These are phyloP conservation scores for Trypanosoma lewisi DNA, from an alignment of 208 protist genomes.

Conservation along the genomic window DNA sequence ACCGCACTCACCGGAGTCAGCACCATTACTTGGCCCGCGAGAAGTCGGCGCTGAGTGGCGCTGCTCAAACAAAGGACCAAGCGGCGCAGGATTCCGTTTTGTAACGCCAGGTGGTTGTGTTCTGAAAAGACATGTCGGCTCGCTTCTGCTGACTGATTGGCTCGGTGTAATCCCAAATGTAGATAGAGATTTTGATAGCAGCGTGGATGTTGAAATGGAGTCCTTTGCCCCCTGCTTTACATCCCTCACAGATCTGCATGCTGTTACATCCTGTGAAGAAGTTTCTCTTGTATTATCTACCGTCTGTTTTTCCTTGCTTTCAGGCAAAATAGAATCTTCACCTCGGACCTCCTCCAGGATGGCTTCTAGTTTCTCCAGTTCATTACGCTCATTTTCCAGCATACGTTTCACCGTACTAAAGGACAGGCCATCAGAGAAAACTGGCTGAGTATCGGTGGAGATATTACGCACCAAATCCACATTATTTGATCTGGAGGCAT, in stretches of 20 bases:
- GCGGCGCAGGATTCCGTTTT: neutral
- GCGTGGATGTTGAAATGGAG: neutral
- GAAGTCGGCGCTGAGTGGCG: no score
- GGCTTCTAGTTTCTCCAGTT: slow-evolving; percentile 8
- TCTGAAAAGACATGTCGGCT: neutral
- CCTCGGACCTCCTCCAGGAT: slow-evolving; percentile 7
- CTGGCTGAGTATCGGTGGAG: neutral
- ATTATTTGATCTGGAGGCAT: neutral
- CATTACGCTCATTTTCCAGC: slow-evolving; percentile 4
- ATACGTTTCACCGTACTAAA: slow-evolving; percentile 2
- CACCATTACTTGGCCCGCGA: neutral
- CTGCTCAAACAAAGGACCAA: neutral
- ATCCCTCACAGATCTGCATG: neutral
- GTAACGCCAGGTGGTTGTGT: neutral
- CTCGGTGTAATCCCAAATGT: neutral
- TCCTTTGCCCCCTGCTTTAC: neutral
- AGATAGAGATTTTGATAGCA: neutral
- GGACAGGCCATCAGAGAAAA: neutral
- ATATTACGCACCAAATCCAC: neutral
- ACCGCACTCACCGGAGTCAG: neutral
- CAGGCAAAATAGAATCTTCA: no score
- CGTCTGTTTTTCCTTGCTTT: neutral
- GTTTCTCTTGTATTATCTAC: neutral
- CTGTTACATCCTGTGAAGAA: neutral
- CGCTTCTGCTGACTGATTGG: neutral